These are phyloP conservation scores for Dictyostelium purpureum DNA, from an alignment of 78 protist species.

Conservation along the genomic window DNA sequence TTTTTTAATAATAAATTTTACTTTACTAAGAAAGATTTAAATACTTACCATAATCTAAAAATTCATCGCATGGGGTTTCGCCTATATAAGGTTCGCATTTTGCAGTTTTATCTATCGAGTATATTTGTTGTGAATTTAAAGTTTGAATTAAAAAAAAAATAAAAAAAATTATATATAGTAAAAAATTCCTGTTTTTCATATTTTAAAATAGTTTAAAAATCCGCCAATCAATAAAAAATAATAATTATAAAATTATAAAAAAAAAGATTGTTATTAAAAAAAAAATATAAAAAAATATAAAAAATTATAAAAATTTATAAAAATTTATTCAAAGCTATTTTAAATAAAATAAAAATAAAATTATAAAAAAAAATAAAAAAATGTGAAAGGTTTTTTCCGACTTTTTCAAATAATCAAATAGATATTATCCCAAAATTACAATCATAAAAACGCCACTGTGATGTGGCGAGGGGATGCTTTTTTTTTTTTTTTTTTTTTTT, in stretches of 20 bases:
- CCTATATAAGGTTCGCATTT: conserved; percentile 48
- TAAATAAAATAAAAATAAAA: too few relatives aligned
- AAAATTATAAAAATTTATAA: background rate
- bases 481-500: too few relatives aligned
- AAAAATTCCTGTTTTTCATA: background rate
- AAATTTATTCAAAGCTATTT: too few relatives aligned
- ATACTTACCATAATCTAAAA: background rate
- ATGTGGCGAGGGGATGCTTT: too few relatives aligned
- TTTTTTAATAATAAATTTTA: too few relatives aligned
- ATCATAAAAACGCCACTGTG: too few relatives aligned
- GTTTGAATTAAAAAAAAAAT: background rate
- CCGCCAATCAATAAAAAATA: background rate
- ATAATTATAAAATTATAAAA: background rate
- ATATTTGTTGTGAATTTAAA: background rate
- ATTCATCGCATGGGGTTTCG: background rate
- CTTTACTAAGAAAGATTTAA: too few relatives aligned
- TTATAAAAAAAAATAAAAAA: too few relatives aligned
- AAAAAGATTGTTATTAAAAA: background rate
- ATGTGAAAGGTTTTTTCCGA: too few relatives aligned
- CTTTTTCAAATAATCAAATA: too few relatives aligned
- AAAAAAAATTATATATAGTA: background rate
- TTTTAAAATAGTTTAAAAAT: background rate
- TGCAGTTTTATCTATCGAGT: conserved; percentile 13
- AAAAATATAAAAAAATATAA: background rate
- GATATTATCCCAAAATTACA: too few relatives aligned